Evolutionary conservation across 2,329 filamentous ascomycete genomes (phyloP).

Genomic region (Fusarium marasasianum): DNA sequence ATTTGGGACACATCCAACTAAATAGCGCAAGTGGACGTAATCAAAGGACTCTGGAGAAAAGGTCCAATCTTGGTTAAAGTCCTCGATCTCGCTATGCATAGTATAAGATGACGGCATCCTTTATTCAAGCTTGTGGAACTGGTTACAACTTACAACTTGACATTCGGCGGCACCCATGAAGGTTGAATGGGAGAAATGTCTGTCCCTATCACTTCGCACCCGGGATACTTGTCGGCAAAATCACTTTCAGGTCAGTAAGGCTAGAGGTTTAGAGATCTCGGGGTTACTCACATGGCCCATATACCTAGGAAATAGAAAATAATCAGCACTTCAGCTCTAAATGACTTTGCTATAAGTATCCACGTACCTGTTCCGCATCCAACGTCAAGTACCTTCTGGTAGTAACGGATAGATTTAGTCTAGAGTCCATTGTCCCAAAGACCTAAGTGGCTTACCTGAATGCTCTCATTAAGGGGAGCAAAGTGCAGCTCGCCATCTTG

Average conservation of each 20-base stretch:
- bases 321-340: neutral
- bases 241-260: conserved; percentile 3
- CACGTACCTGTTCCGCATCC: conserved; percentile 18
- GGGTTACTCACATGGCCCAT: conserved; percentile 25
- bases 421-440: accelerated
- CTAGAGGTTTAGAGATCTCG: accelerated
- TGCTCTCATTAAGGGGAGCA: neutral
- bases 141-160: conserved; percentile 14
- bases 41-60: conserved; percentile 24
- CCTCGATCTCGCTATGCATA: conserved; percentile 21
- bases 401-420: neutral
- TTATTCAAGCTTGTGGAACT: accelerated
- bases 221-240: conserved; percentile 30
- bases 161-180: conserved; percentile 26
- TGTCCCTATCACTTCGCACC: conserved; percentile 28
- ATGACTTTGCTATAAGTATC: neutral
- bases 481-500: conserved; percentile 12
- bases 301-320: neutral
- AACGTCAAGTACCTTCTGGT: conserved; percentile 13
- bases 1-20: conserved; percentile 28
- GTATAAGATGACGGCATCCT: neutral
- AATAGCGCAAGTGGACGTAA: conserved; percentile 29
- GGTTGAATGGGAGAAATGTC: conserved; percentile 33
- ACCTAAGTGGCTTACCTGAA: neutral
- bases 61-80: conserved; percentile 34